Base-by-base conservation (phyloP, 169 alveolate genomes). In the Plasmodium malariae region DNA sequence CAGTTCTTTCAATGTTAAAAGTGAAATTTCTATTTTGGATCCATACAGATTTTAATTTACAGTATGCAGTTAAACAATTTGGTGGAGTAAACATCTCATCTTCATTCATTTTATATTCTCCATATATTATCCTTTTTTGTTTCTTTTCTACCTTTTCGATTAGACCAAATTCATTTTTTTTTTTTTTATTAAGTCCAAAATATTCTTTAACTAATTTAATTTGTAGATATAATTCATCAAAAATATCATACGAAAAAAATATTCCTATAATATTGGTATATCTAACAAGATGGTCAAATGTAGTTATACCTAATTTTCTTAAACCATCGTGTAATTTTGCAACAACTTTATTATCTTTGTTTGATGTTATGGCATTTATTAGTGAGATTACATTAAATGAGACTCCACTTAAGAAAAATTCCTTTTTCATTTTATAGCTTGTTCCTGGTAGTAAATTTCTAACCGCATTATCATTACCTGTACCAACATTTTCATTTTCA, bases 161-260 rank as follows among this genome's bases (percentile, higher is more conserved):
- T n/a, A 37, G 1, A 24, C 9, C 14, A 30, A 43, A 26, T 19
- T 51, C 72, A 59, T 11, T 54, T 26, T 69, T 19, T 43, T 49
- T 37, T 40, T 21, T 36, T 48, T 36, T 17, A 12, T 19, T 24
- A 17, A 74, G 88, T 1, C 62, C 72, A 1, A 68, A 83, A 68
- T 51, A 83, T 68, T 83, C 91, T 9, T 69, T 65, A 19, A 83
- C 54, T 55, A 83, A 26, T 51, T 83, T 83, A 36, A 83, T 83
- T 69, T 83, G 91, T 69, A 83, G 68, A 55, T 83, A 83, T 57
- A 83, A 68, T 67, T 83, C 91, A 83, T 83, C 91, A 65, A 83
- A 83, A 68, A 83, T 83, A 40, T 83, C 91, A 43, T 83, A 83
- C 11, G 91, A 48, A 21, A 83, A 83, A 68, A 83, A 83, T 5